phyloP scores from a whole-genome alignment of 1,284 basidiomycete species.

The Fistulinella cinereoalba region DNA sequence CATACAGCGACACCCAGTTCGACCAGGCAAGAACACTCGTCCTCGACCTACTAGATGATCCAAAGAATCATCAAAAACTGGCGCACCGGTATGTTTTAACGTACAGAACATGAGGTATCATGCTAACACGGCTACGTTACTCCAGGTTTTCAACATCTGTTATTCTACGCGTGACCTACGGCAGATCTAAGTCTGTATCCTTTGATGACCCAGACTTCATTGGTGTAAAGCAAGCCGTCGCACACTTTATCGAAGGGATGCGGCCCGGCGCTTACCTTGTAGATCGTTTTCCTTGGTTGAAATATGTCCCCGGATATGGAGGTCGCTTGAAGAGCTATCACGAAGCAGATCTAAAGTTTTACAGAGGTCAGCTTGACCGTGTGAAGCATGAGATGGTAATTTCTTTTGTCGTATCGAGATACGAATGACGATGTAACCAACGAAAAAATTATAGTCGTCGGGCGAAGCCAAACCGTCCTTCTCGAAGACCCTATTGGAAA shows the following conservation, averaged over 20 bases:
- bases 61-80: slow-evolving; percentile 35
- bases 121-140: background rate
- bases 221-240: slow-evolving; percentile 47
- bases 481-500: slow-evolving; percentile 53
- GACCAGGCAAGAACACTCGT: slow-evolving; percentile 36
- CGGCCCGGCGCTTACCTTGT: slow-evolving; percentile 58
- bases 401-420: background rate
- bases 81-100: slow-evolving; percentile 26
- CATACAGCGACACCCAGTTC: slow-evolving; percentile 37
- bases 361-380: slow-evolving; percentile 45
- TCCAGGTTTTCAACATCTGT: slow-evolving; percentile 60
- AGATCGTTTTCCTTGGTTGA: slow-evolving; percentile 56
- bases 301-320: slow-evolving; percentile 33
- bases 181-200: slow-evolving; percentile 46
- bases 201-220: slow-evolving; percentile 58
- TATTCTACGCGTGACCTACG: slow-evolving; percentile 65
- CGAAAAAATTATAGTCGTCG: slow-evolving; percentile 18
- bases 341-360: slow-evolving; percentile 54
- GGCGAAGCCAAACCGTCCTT: slow-evolving; percentile 47
- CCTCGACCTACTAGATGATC: slow-evolving; percentile 38
- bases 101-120: background rate
- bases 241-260: slow-evolving; percentile 49
- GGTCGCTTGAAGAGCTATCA: slow-evolving; percentile 39
- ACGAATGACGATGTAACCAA: slow-evolving; percentile 9
- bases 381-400: slow-evolving; percentile 46